A percentile compares a stretch with the other conserved stretches of the same genome.
phyloP scores from a whole-genome alignment of 2,329 filamentous ascomycete species.

The Ascochyta pisi region DNA sequence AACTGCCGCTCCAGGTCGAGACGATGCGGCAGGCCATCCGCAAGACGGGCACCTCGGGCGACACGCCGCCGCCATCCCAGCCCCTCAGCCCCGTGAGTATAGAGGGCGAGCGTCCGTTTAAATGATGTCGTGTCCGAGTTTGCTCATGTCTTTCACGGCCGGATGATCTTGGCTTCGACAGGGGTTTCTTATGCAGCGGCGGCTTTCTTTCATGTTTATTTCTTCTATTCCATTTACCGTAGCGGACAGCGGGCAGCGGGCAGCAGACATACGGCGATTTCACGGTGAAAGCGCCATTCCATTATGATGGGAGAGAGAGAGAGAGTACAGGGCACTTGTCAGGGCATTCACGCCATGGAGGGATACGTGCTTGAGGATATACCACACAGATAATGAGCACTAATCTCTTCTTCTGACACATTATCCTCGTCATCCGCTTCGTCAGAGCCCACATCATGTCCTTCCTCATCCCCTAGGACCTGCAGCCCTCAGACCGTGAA shows the following conservation, averaged over 20 bases:
- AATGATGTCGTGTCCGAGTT: slow-evolving; percentile 16
- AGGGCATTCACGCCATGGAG: not conserved
- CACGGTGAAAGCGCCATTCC: no score
- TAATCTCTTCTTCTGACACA: no score
- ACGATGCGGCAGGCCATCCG: slow-evolving; percentile 91
- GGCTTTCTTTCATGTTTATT: slow-evolving; percentile 3
- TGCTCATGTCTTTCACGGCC: not conserved
- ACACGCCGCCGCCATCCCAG: slow-evolving; percentile 57
- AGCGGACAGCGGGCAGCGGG: not conserved
- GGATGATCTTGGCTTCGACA: not conserved
- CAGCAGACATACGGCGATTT: no score
- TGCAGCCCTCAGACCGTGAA: no score
- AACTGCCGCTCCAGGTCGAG: slow-evolving; percentile 86
- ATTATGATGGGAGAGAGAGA: no score
- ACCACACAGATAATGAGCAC: no score
- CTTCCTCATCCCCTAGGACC: no score
- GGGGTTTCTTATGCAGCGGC: slow-evolving; percentile 9
- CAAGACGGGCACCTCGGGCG: slow-evolving; percentile 83
- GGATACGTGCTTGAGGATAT: no score
- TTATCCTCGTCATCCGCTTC: no score
- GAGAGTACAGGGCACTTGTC: no score
- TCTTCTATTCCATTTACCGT: slow-evolving; percentile 8
- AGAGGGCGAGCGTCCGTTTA: slow-evolving; percentile 47
- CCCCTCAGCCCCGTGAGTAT: slow-evolving; percentile 49
- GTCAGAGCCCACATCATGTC: no score